These are phyloP conservation scores for Juglanconis oblonga DNA, from an alignment of 2,329 filamentous ascomycete species.

Conservation along the genomic window DNA sequence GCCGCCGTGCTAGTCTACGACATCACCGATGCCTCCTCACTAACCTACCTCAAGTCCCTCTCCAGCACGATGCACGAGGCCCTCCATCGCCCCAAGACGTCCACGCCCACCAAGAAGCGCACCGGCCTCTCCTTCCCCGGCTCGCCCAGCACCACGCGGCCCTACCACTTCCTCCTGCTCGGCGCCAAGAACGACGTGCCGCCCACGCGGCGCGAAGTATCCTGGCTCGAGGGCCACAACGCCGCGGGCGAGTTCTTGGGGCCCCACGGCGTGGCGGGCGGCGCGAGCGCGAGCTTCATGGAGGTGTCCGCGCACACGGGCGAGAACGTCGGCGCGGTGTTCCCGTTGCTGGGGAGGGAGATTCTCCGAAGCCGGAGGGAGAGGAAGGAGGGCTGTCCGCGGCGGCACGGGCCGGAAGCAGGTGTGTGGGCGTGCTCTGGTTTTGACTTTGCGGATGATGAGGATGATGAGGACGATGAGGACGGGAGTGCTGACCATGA, in stretches of 20 bases:
- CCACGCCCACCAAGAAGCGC: neutral
- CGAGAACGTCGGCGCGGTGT: conserved; percentile 33
- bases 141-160: conserved; percentile 15
- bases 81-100: neutral
- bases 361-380: conserved; percentile 28
- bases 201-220: conserved; percentile 27
- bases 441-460: neutral
- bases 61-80: conserved; percentile 4
- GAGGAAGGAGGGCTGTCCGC: neutral
- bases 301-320: conserved; percentile 35
- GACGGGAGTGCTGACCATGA: conserved; percentile 5
- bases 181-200: conserved; percentile 34
- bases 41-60: conserved; percentile 19
- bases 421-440: conserved; percentile 11
- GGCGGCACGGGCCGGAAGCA: neutral
- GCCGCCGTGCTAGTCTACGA: conserved; percentile 36
- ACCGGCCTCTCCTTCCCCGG: conserved; percentile 3
- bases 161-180: conserved; percentile 33
- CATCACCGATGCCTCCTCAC: conserved; percentile 26
- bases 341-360: conserved; percentile 31
- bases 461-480: conserved; percentile 9
- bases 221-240: conserved; percentile 30
- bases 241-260: conserved; percentile 5
- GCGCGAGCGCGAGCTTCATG: conserved; percentile 26
- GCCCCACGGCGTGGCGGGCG: conserved; percentile 22